Evolutionary conservation across 768 basidiomycete genomes (phyloP).

Genomic region (Mycena polygramma): DNA sequence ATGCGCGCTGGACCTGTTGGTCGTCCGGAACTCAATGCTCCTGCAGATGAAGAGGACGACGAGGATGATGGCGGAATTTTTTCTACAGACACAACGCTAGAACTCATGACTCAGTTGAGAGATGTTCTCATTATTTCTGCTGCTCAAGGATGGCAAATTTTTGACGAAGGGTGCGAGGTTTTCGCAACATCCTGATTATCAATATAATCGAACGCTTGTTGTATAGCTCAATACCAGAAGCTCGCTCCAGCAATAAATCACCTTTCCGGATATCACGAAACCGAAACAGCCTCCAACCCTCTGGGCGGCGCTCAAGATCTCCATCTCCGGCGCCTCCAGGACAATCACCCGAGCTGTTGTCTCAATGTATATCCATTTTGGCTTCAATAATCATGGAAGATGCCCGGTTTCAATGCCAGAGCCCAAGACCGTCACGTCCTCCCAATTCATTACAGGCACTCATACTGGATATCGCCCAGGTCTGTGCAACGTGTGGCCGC

Average conservation of each 20-base stretch:
- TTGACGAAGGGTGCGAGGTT: conserved; percentile 63
- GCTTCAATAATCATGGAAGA: conserved; percentile 79
- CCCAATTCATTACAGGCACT: conserved; percentile 83
- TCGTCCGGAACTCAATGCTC: conserved; percentile 41
- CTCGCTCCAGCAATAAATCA: conserved; percentile 34
- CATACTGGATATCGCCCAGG: conserved; percentile 76
- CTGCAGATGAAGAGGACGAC: conserved; percentile 60
- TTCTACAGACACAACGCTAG: conserved; percentile 75
- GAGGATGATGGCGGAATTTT: conserved; percentile 62
- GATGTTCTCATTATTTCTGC: conserved; percentile 70
- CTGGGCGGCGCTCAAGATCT: conserved; percentile 64
- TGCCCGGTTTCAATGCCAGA: conserved; percentile 73
- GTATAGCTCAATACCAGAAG: conserved; percentile 23
- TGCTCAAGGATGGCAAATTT: conserved; percentile 72
- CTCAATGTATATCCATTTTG: conserved; percentile 70
- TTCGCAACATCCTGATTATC: conserved; percentile 2
- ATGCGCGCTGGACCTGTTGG: conserved; percentile 42
- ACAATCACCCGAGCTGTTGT: conserved; percentile 65
- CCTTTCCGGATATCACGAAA: conserved; percentile 43
- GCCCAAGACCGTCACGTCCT: conserved; percentile 74
- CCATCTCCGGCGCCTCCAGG: conserved; percentile 55
- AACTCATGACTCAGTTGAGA: conserved; percentile 72
- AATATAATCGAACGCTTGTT: neutral
- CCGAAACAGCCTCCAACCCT: conserved; percentile 56
- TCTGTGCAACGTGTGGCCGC: neutral